phyloP scores from a whole-genome alignment of 192 early-diverging fungal genomes.

The Gamsiella multidivaricata region DNA sequence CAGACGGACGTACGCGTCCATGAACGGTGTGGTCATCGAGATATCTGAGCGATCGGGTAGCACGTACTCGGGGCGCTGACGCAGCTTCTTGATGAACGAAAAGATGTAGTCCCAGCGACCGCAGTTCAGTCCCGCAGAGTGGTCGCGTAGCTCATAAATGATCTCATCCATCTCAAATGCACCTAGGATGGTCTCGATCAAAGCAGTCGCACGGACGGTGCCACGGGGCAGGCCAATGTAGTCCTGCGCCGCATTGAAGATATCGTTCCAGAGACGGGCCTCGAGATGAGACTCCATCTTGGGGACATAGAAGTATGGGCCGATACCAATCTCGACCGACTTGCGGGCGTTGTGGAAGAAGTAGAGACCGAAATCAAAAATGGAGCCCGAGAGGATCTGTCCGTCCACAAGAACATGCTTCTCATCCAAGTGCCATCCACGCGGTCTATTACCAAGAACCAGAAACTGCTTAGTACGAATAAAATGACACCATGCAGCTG shows the following conservation, averaged over 20 bases:
- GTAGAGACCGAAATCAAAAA: slow-evolving; percentile 98
- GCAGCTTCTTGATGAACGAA: slow-evolving; percentile 98
- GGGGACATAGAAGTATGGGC: slow-evolving; percentile 98
- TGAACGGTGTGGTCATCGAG: slow-evolving; percentile 95
- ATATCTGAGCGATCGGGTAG: slow-evolving; percentile 92
- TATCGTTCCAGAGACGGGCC: slow-evolving; percentile 97
- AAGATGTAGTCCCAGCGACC: slow-evolving; percentile 99
- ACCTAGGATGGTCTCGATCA: slow-evolving; percentile 97
- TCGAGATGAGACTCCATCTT: slow-evolving; percentile 99
- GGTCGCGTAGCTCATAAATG: slow-evolving; percentile 97
- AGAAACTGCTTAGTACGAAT: not conserved
- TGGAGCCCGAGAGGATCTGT: slow-evolving; percentile 87
- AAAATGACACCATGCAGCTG: slow-evolving; percentile 7
- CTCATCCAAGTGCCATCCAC: slow-evolving; percentile 99
- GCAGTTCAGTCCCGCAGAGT: slow-evolving; percentile 98
- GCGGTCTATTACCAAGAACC: slow-evolving; percentile 66
- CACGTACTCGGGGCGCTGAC: slow-evolving; percentile 85
- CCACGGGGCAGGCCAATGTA: slow-evolving; percentile 87
- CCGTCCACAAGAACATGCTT: slow-evolving; percentile 93
- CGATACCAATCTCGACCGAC: slow-evolving; percentile 81
- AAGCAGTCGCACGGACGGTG: slow-evolving; percentile 95
- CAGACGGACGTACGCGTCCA: slow-evolving; percentile 96
- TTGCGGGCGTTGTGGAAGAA: slow-evolving; percentile 97
- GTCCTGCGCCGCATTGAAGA: slow-evolving; percentile 96
- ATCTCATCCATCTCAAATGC: slow-evolving; percentile 99